Evolutionary conservation across 192 early-diverging fungal species (phyloP).

Genomic region (Phycomyces blakesleeanus): DNA sequence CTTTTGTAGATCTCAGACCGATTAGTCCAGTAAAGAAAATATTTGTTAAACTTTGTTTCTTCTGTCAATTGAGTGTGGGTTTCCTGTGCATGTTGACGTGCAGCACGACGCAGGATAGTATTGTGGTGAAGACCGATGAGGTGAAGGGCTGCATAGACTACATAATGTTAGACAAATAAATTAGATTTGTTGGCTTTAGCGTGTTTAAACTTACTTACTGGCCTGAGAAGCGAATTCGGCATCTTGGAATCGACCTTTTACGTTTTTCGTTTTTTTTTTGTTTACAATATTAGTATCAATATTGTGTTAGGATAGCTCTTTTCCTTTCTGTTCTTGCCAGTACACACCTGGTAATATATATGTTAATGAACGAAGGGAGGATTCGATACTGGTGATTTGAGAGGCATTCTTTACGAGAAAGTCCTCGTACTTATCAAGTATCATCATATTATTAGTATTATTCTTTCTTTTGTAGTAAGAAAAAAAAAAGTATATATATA

Average conservation of each 20-base stretch:
- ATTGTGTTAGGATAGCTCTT: too few relatives aligned
- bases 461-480: too few relatives aligned
- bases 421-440: conserved; percentile 72
- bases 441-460: conserved; percentile 35
- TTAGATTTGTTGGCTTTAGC: neutral
- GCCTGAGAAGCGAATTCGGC: conserved; percentile 90
- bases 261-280: too few relatives aligned
- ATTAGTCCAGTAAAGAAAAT: conserved; percentile 58
- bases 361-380: conserved; percentile 77
- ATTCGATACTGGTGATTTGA: conserved; percentile 85
- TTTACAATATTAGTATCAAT: too few relatives aligned
- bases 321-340: neutral
- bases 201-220: conserved; percentile 34
- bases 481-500: neutral
- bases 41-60: conserved; percentile 63
- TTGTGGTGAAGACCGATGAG: conserved; percentile 87
- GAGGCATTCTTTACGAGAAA: conserved; percentile 87
- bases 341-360: conserved; percentile 82
- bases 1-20: conserved; percentile 15
- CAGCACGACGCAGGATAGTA: conserved; percentile 60
- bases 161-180: neutral
- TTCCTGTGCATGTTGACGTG: conserved; percentile 33
- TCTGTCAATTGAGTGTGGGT: conserved; percentile 11
- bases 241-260: conserved; percentile 85
- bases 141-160: conserved; percentile 77